Base-by-base conservation (phyloP, 2,329 filamentous ascomycete genomes). In the Lojkania enalia region DNA sequence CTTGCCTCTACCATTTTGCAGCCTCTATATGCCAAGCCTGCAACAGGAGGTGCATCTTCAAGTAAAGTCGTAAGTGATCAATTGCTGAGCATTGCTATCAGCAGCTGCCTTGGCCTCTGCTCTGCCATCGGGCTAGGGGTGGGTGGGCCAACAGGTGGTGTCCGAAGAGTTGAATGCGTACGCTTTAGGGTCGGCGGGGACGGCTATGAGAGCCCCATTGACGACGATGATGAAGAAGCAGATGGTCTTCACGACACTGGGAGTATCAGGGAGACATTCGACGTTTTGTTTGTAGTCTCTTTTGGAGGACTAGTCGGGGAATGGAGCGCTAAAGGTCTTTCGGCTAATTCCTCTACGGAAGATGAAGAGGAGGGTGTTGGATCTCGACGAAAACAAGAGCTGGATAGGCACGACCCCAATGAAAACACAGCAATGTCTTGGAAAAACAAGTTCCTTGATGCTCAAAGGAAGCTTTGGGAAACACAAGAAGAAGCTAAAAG, bases 1-100 rank as follows among this genome's bases (percentile, higher is more conserved):
- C 66, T 78, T 6, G 74, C 75, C 2, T 69, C 72, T 9, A 61
- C 71, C 1, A 67, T 77, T n/a, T 58, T 78, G 0, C 53, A 55
- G 6, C 60, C 62, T 1, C 61, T 75, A 11, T 64, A 64, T 39
- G 51, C 70, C 4, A 70, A 68, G 7, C 49, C 60, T 5, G 31
- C 49, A 1, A 18, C 55, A n/a, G 42, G 44, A 5, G 19, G 54
- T 5, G 18, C 54, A 4, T 45, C 61, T 23, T 54, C 63, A 20
- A 55, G 63, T 4, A 68, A 66, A 18, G 44, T 61, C 2, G 64
- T 66, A 48, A 57, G 55, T 19, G 68, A 72, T 18, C 59, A 69
- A 25, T 52, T 71, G 1, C 60, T 72, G 5, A 54, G 66, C 20
- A 61, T 75, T 4, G 68, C 69, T 1, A 71, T 73, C 21, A 71